These are phyloP conservation scores for Phytophthora syringae DNA, from an alignment of 352 stramenopile species.

Conservation along the genomic window DNA sequence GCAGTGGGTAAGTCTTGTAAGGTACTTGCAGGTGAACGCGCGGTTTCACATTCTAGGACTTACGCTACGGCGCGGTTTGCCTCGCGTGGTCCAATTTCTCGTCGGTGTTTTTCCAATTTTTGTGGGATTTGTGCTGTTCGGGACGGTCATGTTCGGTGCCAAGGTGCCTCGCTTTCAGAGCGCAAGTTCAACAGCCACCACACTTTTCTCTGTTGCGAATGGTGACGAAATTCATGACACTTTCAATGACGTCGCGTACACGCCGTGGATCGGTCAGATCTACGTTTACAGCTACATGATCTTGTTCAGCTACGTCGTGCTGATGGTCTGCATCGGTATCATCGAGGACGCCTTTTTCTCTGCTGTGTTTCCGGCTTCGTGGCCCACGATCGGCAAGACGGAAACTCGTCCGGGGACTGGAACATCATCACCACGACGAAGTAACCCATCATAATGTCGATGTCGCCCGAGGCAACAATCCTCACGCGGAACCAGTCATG, in stretches of 20 bases:
- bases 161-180: constrained; percentile 82
- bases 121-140: constrained; percentile 86
- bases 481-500: no score
- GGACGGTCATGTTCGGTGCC: constrained; percentile 87
- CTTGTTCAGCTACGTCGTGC: constrained; percentile 89
- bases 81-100: constrained; percentile 82
- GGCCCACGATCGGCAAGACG: constrained; percentile 37
- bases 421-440: constrained; percentile 10
- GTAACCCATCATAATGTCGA: no score
- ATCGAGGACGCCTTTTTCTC: constrained; percentile 92
- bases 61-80: constrained; percentile 71
- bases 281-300: constrained; percentile 91
- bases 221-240: constrained; percentile 90
- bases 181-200: constrained; percentile 67
- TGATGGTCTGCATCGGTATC: constrained; percentile 91
- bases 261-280: constrained; percentile 78
- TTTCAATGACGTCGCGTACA: constrained; percentile 76
- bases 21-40: constrained; percentile 73
- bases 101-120: constrained; percentile 85
- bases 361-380: constrained; percentile 72
- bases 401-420: constrained; percentile 5
- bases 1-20: constrained; percentile 80
- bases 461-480: no score
- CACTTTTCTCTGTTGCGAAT: constrained; percentile 88
- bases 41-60: constrained; percentile 82